Conservation (phyloP, 2,329 filamentous ascomycete species). For the Colletotrichum sansevieriae region DNA sequence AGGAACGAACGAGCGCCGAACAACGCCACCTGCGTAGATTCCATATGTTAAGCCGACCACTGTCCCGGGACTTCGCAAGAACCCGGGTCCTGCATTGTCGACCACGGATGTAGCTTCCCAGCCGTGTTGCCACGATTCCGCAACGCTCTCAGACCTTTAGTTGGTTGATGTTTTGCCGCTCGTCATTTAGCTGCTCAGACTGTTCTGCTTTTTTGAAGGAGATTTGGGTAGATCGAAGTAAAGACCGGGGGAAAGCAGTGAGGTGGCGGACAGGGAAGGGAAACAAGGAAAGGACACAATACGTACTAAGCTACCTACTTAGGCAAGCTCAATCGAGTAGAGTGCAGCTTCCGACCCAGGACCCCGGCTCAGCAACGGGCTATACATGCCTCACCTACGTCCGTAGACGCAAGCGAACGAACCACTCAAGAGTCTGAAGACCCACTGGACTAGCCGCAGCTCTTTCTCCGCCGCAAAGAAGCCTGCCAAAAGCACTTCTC, state of each 20-base stretch:
- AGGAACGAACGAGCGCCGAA: conserved; percentile 33
- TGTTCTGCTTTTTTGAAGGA: too few relatives aligned
- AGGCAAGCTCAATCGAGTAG: too few relatives aligned
- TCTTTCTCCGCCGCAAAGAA: too few relatives aligned
- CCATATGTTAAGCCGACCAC: neutral
- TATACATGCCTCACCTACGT: too few relatives aligned
- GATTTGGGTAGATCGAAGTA: too few relatives aligned
- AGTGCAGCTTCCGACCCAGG: conserved; percentile 14
- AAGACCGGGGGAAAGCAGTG: too few relatives aligned
- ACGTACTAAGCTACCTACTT: too few relatives aligned
- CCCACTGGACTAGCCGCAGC: conserved; percentile 15
- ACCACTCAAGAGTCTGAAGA: too few relatives aligned
- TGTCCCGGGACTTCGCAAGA: conserved; percentile 7
- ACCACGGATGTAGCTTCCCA: neutral
- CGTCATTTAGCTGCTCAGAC: neutral
- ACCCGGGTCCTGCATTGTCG: neutral
- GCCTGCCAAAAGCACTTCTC: too few relatives aligned
- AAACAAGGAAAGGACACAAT: too few relatives aligned
- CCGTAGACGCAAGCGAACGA: too few relatives aligned
- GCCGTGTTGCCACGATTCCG: neutral
- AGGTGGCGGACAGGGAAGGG: too few relatives aligned
- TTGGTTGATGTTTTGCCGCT: neutral
- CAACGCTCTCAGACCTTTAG: conserved; percentile 6
- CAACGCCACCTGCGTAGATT: conserved; percentile 12
- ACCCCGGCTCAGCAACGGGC: conserved; percentile 15